phyloP scores from a whole-genome alignment of 83 land plant species.

The Diphasiastrum complanatum region DNA sequence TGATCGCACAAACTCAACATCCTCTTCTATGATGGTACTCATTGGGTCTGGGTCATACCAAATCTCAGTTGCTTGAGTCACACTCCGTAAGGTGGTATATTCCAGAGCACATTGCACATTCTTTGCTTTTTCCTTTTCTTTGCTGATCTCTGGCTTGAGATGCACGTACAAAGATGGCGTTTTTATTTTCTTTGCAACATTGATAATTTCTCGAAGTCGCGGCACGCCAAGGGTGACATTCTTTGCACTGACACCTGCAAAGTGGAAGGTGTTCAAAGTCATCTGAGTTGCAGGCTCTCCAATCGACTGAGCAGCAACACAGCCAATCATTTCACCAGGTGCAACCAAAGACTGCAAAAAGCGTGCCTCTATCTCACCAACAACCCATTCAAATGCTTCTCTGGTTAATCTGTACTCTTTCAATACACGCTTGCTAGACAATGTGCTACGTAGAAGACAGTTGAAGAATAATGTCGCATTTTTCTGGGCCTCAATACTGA shows the following conservation, averaged over 20 bases:
- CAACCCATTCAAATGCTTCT: constrained; percentile 97
- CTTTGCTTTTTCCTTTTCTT: constrained; percentile 77
- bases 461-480: constrained; percentile 97
- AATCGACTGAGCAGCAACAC: constrained; percentile 99
- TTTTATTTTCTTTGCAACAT: constrained; percentile 94
- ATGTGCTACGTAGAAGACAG: constrained; percentile 83
- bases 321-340: constrained; percentile 99
- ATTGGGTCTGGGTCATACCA: constrained; percentile 99
- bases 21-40: constrained; percentile 92
- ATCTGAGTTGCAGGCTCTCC: constrained; percentile 99
- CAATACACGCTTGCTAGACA: constrained; percentile 87
- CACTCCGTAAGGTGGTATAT: constrained; percentile 55
- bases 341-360: constrained; percentile 95
- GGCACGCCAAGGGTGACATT: constrained; percentile 99
- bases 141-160: constrained; percentile 60
- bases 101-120: constrained; percentile 93
- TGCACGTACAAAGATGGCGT: constrained; percentile 92
- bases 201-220: constrained; percentile 86
- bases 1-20: constrained; percentile 77
- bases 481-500: constrained; percentile 92
- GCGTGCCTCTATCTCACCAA: constrained; percentile 91
- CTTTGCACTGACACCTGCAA: constrained; percentile 99
- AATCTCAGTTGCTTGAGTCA: constrained; percentile 87
- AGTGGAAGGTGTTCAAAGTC: constrained; percentile 97
- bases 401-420: constrained; percentile 80